Evolutionary conservation across 75 land plant species (phyloP).

Genomic region (Pinus albicaulis): DNA sequence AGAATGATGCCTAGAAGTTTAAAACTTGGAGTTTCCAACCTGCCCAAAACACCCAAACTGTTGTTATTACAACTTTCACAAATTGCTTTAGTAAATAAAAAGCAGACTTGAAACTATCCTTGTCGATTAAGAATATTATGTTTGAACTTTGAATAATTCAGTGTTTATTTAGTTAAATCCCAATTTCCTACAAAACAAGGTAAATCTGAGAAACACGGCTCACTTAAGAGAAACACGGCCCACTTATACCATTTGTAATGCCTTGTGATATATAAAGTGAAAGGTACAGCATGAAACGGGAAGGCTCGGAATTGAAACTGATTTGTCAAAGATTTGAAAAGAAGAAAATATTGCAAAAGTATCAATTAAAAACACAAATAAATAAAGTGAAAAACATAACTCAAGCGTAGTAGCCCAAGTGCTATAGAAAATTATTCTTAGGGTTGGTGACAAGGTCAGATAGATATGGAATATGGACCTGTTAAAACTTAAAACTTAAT

Average conservation of each 20-base stretch:
- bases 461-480: background rate
- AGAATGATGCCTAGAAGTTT: conserved; percentile 82
- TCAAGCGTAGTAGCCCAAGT: too few species aligned
- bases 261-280: background rate
- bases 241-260: background rate
- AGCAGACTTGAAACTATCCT: background rate
- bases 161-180: background rate
- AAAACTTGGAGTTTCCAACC: conserved; percentile 87
- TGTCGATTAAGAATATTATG: background rate
- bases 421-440: too few species aligned
- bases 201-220: background rate
- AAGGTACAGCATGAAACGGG: background rate
- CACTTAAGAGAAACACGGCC: background rate
- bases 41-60: conserved; percentile 15
- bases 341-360: background rate
- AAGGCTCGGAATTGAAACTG: background rate
- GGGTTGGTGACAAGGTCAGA: background rate
- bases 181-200: background rate
- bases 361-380: background rate
- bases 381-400: too few species aligned
- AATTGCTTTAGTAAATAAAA: background rate
- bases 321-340: background rate
- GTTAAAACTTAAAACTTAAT: background rate
- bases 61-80: background rate
- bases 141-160: too few species aligned